Evolutionary conservation across 2,329 filamentous ascomycete species (phyloP).

Genomic region (Neopestalotiopsis rosae): DNA sequence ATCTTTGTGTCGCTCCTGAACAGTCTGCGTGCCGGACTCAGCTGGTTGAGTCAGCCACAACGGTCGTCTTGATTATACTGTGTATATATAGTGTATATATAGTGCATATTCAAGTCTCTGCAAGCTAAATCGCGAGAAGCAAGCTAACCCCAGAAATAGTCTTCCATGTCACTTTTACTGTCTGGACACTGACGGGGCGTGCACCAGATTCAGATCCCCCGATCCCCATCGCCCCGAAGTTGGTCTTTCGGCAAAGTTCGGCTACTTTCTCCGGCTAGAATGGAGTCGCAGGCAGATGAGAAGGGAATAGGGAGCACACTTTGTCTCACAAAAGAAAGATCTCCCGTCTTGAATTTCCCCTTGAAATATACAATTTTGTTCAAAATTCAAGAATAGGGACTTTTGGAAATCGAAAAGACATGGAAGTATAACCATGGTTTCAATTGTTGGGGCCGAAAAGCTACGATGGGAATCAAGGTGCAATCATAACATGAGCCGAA

Average conservation of each 20-base stretch:
- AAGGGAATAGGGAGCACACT: background rate
- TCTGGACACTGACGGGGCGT: constrained; percentile 2
- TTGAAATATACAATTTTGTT: background rate
- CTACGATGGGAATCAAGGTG: background rate
- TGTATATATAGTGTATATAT: no score
- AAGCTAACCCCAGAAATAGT: background rate
- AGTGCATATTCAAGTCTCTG: no score
- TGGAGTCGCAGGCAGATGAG: background rate
- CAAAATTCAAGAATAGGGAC: background rate
- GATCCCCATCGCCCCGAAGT: background rate
- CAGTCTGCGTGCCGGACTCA: no score
- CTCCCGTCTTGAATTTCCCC: background rate
- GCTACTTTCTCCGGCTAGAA: constrained; percentile 4
- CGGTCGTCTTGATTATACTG: no score
- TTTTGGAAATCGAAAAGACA: background rate
- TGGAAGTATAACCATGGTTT: background rate
- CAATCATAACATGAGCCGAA: constrained; percentile 9
- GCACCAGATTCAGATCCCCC: background rate
- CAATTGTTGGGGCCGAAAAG: background rate
- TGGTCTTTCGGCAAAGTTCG: constrained; percentile 13
- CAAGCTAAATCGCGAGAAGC: background rate
- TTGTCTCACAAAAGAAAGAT: background rate
- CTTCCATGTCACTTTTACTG: background rate
- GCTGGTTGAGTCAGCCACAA: no score
- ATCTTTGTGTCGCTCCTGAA: no score